A percentile compares a stretch with the other conserved stretches of the same genome.
phyloP scores from a whole-genome alignment of 768 basidiomycete species.

The Dacryopinax spathularia region DNA sequence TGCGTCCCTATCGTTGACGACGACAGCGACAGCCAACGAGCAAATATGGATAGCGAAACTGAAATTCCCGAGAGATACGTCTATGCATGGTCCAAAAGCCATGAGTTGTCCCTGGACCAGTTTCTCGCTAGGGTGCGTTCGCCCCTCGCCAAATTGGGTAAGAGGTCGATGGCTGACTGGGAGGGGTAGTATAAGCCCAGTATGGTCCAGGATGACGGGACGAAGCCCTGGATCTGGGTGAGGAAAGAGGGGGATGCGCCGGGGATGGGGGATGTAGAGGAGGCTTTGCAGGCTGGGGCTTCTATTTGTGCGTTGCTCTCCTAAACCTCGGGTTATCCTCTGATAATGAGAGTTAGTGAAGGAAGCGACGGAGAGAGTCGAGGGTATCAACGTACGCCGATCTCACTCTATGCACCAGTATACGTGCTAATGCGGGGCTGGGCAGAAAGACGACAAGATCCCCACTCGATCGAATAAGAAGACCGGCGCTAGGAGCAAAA shows the following conservation, averaged over 20 bases:
- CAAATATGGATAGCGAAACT: slow-evolving; percentile 26
- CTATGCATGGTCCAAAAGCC: slow-evolving; percentile 39
- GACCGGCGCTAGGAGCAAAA: slow-evolving; percentile 57
- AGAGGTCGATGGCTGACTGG: background rate
- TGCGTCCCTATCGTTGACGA: too few species aligned
- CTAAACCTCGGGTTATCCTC: background rate
- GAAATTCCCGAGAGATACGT: slow-evolving; percentile 28
- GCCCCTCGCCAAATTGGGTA: background rate
- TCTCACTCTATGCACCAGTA: too few species aligned
- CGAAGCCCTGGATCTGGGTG: slow-evolving; percentile 70
- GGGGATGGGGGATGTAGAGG: slow-evolving; percentile 10
- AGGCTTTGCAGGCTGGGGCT: slow-evolving; percentile 35
- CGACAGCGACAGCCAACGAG: too few species aligned
- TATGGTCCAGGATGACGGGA: slow-evolving; percentile 65
- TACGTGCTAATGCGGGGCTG: too few species aligned
- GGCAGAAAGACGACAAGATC: slow-evolving; percentile 51
- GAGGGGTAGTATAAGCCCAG: slow-evolving; percentile 49
- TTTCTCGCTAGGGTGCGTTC: slow-evolving; percentile 41
- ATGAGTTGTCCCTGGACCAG: slow-evolving; percentile 33
- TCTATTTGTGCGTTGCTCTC: slow-evolving; percentile 27
- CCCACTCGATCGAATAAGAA: slow-evolving; percentile 57
- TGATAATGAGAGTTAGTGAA: slow-evolving; percentile 32
- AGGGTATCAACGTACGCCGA: slow-evolving; percentile 48
- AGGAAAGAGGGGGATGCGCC: slow-evolving; percentile 7
- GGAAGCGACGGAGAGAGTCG: slow-evolving; percentile 41